Conservation (phyloP, 1,284 basidiomycete genomes). For the Moesziomyces globuligerus region DNA sequence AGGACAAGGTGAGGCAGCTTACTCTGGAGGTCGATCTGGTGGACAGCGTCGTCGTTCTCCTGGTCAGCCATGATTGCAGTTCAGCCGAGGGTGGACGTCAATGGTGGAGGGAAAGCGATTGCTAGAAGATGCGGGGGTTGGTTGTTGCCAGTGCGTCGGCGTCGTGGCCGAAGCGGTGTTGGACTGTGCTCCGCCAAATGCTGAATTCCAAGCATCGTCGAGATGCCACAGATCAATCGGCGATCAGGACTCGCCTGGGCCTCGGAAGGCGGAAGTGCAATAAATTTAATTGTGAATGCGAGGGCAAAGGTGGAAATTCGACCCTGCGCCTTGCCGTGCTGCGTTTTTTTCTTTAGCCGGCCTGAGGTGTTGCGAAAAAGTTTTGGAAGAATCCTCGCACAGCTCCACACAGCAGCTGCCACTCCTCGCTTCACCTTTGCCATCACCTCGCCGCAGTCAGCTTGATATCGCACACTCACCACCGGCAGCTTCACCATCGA, state of each 20-base stretch:
- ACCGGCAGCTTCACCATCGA: neutral
- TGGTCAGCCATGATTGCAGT: conserved; percentile 31
- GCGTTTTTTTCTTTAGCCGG: too few relatives aligned
- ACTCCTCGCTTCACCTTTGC: neutral
- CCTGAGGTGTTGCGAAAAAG: conserved; percentile 14
- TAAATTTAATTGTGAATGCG: neutral
- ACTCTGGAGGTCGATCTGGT: conserved; percentile 51
- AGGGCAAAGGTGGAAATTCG: conserved; percentile 1
- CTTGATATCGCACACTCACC: neutral
- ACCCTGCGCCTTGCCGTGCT: neutral
- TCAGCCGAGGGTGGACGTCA: neutral
- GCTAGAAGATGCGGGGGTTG: too few relatives aligned
- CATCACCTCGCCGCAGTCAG: too few relatives aligned
- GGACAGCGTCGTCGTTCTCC: conserved; percentile 33
- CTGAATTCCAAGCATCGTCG: too few relatives aligned
- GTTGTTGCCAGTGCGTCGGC: too few relatives aligned
- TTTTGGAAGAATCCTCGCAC: conserved; percentile 26
- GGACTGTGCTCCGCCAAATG: conserved; percentile 17
- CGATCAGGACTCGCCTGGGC: too few relatives aligned
- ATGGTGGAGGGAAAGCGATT: neutral
- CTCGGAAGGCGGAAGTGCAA: conserved; percentile 15
- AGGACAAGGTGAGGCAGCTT: conserved; percentile 5
- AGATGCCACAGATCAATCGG: too few relatives aligned
- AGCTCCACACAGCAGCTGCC: neutral
- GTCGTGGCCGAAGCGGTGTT: conserved; percentile 9